Evolutionary conservation across 139 green algal species (phyloP).

Genomic region (Chlorella sp.): DNA sequence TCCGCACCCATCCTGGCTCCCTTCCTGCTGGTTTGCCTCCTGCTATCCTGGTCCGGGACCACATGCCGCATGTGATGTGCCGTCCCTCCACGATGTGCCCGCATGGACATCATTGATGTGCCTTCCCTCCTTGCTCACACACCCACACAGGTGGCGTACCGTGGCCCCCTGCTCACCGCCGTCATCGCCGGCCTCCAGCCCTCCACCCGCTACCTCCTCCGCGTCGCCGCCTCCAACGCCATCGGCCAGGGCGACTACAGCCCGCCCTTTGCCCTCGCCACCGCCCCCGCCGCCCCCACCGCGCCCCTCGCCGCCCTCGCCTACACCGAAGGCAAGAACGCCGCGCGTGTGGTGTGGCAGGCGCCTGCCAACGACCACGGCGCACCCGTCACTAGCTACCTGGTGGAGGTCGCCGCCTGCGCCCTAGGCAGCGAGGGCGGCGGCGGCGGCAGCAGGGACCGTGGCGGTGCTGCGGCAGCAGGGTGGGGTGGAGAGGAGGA

Average conservation of each 20-base stretch:
- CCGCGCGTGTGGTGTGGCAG: conserved; percentile 31
- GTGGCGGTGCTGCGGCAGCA: too few species aligned
- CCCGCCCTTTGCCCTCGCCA: conserved; percentile 14
- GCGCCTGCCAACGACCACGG: conserved; percentile 38
- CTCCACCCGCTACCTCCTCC: conserved; percentile 38
- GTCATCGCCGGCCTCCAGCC: conserved; percentile 42
- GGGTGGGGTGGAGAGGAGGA: too few species aligned
- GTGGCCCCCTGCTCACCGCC: conserved; percentile 9
- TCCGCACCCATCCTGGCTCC: too few species aligned
- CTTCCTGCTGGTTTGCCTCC: too few species aligned
- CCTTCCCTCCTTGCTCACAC: too few species aligned
- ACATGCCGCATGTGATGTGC: too few species aligned
- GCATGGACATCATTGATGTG: too few species aligned
- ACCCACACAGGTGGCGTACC: conserved; percentile 45
- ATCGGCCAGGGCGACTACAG: conserved; percentile 44
- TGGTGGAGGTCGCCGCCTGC: too few species aligned
- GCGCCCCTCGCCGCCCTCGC: conserved; percentile 10
- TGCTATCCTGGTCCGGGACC: too few species aligned
- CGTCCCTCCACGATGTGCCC: too few species aligned
- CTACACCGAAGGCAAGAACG: conserved; percentile 6
- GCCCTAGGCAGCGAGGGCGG: too few species aligned
- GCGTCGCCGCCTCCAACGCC: conserved; percentile 37
- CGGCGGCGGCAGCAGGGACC: too few species aligned
- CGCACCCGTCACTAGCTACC: conserved; percentile 37
- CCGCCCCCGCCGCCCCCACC: conserved; percentile 15